Evolutionary conservation across 371 early-diverging fungal species (phyloP).

Genomic region (Mucor plumbeus): DNA sequence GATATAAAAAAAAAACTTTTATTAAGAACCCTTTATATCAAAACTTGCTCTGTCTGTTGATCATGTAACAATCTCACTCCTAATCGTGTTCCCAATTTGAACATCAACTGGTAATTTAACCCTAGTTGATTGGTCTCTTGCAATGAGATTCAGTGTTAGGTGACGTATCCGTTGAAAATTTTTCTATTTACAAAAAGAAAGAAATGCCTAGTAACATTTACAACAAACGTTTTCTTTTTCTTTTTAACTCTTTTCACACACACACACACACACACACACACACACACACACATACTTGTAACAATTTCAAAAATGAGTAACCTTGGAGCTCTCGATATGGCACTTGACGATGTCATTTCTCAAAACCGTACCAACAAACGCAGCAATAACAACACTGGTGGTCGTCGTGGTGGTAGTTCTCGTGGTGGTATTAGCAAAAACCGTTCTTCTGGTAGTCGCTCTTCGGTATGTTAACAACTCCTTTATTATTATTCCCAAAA

Average conservation of each 20-base stretch:
- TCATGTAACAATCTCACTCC: not conserved
- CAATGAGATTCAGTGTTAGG: not conserved
- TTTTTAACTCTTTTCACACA: not conserved
- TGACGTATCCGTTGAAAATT: not conserved
- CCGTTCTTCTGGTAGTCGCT: constrained; percentile 34
- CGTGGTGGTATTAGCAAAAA: constrained; percentile 33
- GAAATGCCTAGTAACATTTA: not conserved
- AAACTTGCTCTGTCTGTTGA: not conserved
- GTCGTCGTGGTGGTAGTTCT: constrained; percentile 23
- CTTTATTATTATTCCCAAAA: constrained; percentile 8
- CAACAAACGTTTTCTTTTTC: not conserved
- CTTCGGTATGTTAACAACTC: constrained; percentile 43
- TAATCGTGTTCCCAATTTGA: not conserved
- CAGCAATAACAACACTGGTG: constrained; percentile 23
- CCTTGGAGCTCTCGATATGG: constrained; percentile 54
- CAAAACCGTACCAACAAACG: constrained; percentile 36
- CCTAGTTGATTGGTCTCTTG: constrained; percentile 4
- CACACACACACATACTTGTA: not conserved
- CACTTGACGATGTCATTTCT: constrained; percentile 58
- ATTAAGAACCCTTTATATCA: too few species aligned
- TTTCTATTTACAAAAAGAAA: constrained; percentile 5
- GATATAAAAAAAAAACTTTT: too few species aligned
- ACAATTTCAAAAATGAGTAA: constrained; percentile 26
- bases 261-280: not conserved
- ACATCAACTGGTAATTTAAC: not conserved